Conservation (phyloP, 768 basidiomycete species). For the Boletus insuetus region DNA sequence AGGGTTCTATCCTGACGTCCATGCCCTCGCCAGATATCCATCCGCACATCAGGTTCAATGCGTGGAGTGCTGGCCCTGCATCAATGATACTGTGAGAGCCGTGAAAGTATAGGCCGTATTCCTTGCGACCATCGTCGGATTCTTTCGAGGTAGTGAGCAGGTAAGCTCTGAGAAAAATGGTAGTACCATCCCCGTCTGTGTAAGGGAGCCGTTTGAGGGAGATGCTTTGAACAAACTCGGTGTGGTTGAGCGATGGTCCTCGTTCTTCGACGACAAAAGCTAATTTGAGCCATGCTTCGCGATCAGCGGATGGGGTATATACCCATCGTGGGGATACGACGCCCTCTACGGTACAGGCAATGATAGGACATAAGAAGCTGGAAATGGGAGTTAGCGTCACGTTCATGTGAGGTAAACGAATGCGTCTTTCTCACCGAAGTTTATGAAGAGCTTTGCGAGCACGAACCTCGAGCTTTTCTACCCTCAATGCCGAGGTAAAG, state of each 20-base stretch:
- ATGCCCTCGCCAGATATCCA: conserved; percentile 21
- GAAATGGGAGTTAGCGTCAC: too few relatives aligned
- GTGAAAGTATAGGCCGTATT: conserved; percentile 26
- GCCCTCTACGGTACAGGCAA: conserved; percentile 14
- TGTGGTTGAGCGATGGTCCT: conserved; percentile 13
- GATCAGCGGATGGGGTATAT: conserved; percentile 22
- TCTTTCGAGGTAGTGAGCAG: conserved; percentile 10
- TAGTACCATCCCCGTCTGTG: neutral
- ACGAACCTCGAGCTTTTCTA: conserved; percentile 6
- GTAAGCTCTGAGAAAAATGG: conserved; percentile 6
- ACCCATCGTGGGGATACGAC: conserved; percentile 15
- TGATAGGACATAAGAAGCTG: conserved; percentile 21
- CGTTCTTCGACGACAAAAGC: conserved; percentile 15
- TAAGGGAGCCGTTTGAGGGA: conserved; percentile 21
- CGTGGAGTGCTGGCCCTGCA: conserved; percentile 20
- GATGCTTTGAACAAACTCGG: conserved; percentile 16
- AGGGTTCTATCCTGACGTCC: conserved; percentile 6
- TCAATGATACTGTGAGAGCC: conserved; percentile 23
- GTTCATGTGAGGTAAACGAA: too few relatives aligned
- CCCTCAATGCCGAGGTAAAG: conserved; percentile 7
- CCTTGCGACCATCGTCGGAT: neutral
- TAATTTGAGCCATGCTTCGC: conserved; percentile 22
- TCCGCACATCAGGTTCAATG: conserved; percentile 20
- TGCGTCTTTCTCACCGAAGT: conserved; percentile 11
- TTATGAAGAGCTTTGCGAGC: conserved; percentile 15